phyloP scores from a whole-genome alignment of 2,329 filamentous ascomycete species.

The Hansfordia pulvinata region DNA sequence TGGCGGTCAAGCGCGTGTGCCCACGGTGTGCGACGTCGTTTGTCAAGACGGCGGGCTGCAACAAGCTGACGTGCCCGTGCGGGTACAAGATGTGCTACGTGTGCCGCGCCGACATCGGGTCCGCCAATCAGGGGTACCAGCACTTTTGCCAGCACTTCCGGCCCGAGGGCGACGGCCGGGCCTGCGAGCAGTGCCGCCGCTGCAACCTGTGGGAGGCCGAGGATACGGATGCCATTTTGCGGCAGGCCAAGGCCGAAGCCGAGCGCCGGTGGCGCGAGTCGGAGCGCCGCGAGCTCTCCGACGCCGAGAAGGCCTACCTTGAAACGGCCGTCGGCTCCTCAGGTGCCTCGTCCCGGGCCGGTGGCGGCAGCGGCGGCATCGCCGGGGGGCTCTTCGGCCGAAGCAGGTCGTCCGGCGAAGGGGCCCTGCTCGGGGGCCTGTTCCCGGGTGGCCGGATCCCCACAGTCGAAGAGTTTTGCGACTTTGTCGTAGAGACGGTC shows the following conservation, averaged over 20 bases:
- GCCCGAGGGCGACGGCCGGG: constrained; percentile 56
- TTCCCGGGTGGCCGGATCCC: too few species aligned
- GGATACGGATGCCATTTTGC: constrained; percentile 54
- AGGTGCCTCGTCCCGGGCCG: too few species aligned
- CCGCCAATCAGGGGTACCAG: constrained; percentile 58
- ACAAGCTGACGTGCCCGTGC: constrained; percentile 91
- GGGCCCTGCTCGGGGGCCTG: too few species aligned
- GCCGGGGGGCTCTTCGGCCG: too few species aligned
- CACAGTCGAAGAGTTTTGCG: too few species aligned
- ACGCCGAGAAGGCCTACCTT: constrained; percentile 40
- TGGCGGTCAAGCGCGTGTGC: constrained; percentile 89
- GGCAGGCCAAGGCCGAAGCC: constrained; percentile 55
- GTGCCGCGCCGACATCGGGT: constrained; percentile 63
- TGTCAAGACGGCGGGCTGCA: constrained; percentile 88
- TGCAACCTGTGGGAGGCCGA: constrained; percentile 73
- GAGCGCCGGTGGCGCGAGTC: constrained; percentile 57
- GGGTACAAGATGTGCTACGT: constrained; percentile 98
- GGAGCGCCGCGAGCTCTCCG: constrained; percentile 44
- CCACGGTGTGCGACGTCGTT: constrained; percentile 84
- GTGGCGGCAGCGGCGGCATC: too few species aligned
- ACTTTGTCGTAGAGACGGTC: too few species aligned
- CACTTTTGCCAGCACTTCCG: constrained; percentile 97
- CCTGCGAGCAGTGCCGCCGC: constrained; percentile 66
- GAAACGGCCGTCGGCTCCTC: constrained; percentile 39
- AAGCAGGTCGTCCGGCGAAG: too few species aligned